Base-by-base conservation (phyloP, 2,329 filamentous ascomycete genomes). In the Exophiala lecanii-corni region DNA sequence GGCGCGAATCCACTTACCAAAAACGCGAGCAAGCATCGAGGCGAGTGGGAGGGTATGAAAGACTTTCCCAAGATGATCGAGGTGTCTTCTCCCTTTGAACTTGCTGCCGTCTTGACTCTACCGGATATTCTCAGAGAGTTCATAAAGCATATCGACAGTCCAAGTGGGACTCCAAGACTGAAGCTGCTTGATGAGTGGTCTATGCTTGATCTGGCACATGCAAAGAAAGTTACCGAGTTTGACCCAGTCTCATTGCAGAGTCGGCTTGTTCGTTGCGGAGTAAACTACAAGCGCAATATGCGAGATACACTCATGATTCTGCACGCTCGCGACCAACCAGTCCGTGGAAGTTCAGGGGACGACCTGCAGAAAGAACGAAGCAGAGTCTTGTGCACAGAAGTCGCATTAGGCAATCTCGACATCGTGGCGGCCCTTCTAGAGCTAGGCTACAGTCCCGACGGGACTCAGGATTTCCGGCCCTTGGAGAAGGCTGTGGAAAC, bases 141-240 rank as follows among this genome's bases (percentile, higher is more conserved):
- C 12, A 28, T 41, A 5, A 35, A 34, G 23, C 23, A 33, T 16
- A 33, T 41, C 13, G 26, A 41, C 13, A 17, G 26, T 6, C 23
- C 23, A 28, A 41, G 26, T 21, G 23, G 16, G 3, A 13, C 6
- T 15, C 38, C 38, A 5, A 28, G 4, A 13, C 4, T 41, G 16
- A 33, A 41, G 16, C 34, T 36, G n/a, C 5, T 36, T 16, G 38
- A 41, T 4, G 38, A 41, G 26, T 41, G 38, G 21, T 28, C 23
- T 7, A 41, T 41, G 38, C 38, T 41, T 31, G 38, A 41, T 33
- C 21, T 31, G 17, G 38, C 38, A 10, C 38, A 41, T 31, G 26
- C 13, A 10, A 41, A 13, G 25, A 28, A 31, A 31, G 21, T 33
- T 9, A 41, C 38, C 5, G 9, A 4, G 5, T 36, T 35, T 19